Percentiles rank a stretch among this genome's conserved stretches.
Evolutionary conservation across 139 green algal genomes (phyloP).

Genomic region (Pleodorina starrii): DNA sequence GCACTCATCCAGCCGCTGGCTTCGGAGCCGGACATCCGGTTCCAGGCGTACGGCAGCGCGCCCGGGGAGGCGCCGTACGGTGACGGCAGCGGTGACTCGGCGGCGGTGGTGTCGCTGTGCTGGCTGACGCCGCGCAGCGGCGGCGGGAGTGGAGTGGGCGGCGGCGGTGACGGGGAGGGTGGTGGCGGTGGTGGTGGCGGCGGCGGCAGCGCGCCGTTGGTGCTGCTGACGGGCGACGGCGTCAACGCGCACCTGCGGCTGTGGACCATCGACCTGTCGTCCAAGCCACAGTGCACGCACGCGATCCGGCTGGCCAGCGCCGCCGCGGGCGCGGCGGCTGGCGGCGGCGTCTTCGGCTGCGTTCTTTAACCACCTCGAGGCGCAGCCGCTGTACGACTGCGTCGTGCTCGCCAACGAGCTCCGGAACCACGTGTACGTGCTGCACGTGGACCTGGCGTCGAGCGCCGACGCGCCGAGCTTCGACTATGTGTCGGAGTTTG

Average conservation of each 20-base stretch:
- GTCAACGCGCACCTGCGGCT: constrained; percentile 65
- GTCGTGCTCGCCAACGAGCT: constrained; percentile 85
- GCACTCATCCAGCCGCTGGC: constrained; percentile 18
- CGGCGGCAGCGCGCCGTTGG: background rate
- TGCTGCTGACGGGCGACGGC: constrained; percentile 67
- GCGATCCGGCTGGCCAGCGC: constrained; percentile 11
- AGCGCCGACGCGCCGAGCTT: constrained; percentile 51
- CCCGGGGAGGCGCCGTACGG: background rate
- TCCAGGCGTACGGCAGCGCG: constrained; percentile 43
- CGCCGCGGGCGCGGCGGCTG: background rate
- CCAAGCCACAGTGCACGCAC: constrained; percentile 14
- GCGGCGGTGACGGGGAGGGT: background rate
- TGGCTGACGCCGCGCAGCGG: constrained; percentile 38
- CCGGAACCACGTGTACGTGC: constrained; percentile 77
- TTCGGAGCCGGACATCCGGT: background rate
- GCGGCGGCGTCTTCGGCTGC: constrained; percentile 16
- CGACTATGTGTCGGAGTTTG: constrained; percentile 80
- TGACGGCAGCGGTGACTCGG: background rate
- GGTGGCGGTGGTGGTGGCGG: background rate
- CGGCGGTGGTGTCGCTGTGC: constrained; percentile 25
- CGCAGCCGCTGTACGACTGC: constrained; percentile 61
- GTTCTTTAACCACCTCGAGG: constrained; percentile 76
- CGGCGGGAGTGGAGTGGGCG: background rate
- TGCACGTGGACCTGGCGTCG: constrained; percentile 64
- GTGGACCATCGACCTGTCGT: constrained; percentile 56